Evolutionary conservation across 129 eudicot genomes (phyloP).

Genomic region (Helianthus annuus): HanXRQr2.0-SUNRISE NC_035442.2:135891913-135892412

Average conservation of each 20-base stretch:
- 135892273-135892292: neutral
- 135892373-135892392: conserved; percentile 87
- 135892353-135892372: conserved; percentile 88
- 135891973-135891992: conserved; percentile 99
- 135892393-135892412: conserved; percentile 95
- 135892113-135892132: conserved; percentile 98
- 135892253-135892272: conserved; percentile 11
- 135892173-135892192: conserved; percentile 97
- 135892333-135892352: conserved; percentile 63
- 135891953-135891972: conserved; percentile 81
- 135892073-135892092: neutral
- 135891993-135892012: conserved; percentile 95
- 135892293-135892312: neutral
- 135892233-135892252: conserved; percentile 92
- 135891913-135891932: neutral
- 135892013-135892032: conserved; percentile 75
- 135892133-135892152: conserved; percentile 96
- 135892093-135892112: conserved; percentile 74
- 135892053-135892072: neutral
- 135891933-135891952: conserved; percentile 45
- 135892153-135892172: conserved; percentile 99
- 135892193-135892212: conserved; percentile 94
- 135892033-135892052: conserved; percentile 20
- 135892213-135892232: conserved; percentile 92
- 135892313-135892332: neutral